Base-by-base conservation (phyloP, 192 early-diverging fungal species). In the Backusella liffmaniae region DNA sequence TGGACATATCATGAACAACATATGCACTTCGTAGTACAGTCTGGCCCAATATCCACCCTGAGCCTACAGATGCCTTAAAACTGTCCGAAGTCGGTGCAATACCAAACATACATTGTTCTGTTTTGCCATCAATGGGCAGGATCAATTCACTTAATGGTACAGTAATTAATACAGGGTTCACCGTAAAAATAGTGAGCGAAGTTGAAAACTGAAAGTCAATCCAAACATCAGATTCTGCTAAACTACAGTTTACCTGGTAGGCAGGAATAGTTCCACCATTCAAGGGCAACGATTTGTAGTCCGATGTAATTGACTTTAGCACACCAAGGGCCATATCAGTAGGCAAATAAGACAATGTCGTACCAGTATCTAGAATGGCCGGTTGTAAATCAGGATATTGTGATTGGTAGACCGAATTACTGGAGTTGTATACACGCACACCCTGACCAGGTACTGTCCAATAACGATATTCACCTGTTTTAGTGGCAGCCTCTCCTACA, bases 281-380 rank as follows among this genome's bases (percentile, higher is more conserved):
- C 42, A 71, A 49, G 0, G 26, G 35, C 1, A 71, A 8, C 10
- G 70, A 3, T 46, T 71, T 46, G 23, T 68, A 79, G 6, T 66
- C 35, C 23, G 67, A 67, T 26, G 32, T 74, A 10, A 59, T 23
- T 23, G 67, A 34, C 10, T 51, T 37, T 8, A 42, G 30, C 10
- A 59, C 12, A 9, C 13, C 18, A 10, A 73, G 13, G 1, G 75
- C 6, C 23, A 30, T 51, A 30, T 75, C 69, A 5, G 53, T 9
- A 9, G 74, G 73, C 34, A 75, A 39, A 36, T 80, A 80, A 16
- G 78, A 76, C 9, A 80, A 30, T 4, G 78, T 80, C 1, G 78
- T 80, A 26, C 78, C 78, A 6, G 78, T 80, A 37, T 80, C 78
- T 37, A 80, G 44, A n/a, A 75, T 67, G 65, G 72, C 70, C 15